Evolutionary conservation across 2,329 filamentous ascomycete species (phyloP).

Genomic region (Pseudonectria foliicola): DNA sequence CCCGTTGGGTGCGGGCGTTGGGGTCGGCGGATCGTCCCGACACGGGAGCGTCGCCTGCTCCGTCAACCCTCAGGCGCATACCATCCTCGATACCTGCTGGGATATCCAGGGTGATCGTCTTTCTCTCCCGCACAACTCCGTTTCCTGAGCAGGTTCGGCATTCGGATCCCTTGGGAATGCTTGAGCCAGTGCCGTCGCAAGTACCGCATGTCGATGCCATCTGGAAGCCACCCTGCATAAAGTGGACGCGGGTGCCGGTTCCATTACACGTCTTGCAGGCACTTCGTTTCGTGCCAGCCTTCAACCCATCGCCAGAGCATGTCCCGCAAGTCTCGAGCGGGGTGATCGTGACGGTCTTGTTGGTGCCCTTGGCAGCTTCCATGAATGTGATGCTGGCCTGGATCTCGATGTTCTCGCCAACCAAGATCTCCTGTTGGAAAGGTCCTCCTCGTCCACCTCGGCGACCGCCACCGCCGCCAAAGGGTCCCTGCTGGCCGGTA

Average conservation of each 20-base stretch:
- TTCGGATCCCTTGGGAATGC: slow-evolving; percentile 71
- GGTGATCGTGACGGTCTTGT: slow-evolving; percentile 80
- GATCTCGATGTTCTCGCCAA: slow-evolving; percentile 95
- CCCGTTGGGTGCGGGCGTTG: slow-evolving; percentile 59
- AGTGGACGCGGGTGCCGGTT: slow-evolving; percentile 78
- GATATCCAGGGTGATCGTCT: slow-evolving; percentile 83
- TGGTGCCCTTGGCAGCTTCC: slow-evolving; percentile 88
- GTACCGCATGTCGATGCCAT: slow-evolving; percentile 82
- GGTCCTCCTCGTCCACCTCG: slow-evolving; percentile 50
- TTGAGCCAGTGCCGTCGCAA: slow-evolving; percentile 72
- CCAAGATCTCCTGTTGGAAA: slow-evolving; percentile 70
- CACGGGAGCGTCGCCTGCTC: slow-evolving; percentile 79
- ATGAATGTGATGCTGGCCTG: slow-evolving; percentile 90
- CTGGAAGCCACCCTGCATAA: slow-evolving; percentile 90
- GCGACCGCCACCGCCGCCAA: slow-evolving; percentile 46
- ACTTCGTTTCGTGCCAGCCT: slow-evolving; percentile 65
- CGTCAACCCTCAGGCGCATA: slow-evolving; percentile 79
- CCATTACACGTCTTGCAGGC: slow-evolving; percentile 78
- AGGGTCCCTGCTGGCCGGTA: slow-evolving; percentile 48
- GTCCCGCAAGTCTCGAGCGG: slow-evolving; percentile 76
- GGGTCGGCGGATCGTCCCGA: slow-evolving; percentile 63
- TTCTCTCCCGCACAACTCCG: slow-evolving; percentile 75
- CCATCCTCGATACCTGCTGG: slow-evolving; percentile 94
- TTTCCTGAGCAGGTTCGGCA: slow-evolving; percentile 75
- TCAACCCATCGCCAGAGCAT: slow-evolving; percentile 78